Conservation (phyloP, 2,329 filamentous ascomycete species). For the Cadophora sp. region DNA sequence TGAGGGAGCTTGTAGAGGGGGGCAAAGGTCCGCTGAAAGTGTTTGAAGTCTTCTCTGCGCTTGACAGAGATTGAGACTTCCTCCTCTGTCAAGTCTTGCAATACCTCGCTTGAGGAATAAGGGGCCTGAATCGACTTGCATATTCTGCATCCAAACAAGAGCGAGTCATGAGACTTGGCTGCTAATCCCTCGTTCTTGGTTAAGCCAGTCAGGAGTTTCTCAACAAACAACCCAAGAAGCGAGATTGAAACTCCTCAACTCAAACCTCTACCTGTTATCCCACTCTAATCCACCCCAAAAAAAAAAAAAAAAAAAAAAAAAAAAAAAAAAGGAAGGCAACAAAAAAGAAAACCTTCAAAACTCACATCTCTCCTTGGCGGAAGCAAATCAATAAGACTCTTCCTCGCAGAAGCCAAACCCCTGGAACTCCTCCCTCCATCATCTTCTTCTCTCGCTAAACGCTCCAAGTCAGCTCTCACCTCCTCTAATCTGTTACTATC, state of each 20-base stretch:
- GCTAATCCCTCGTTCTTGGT: no score
- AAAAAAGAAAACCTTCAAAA: background rate
- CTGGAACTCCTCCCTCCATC: background rate
- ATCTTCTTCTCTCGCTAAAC: background rate
- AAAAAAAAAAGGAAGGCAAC: no score
- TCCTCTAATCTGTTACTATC: background rate
- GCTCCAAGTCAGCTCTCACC: background rate
- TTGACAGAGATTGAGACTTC: background rate
- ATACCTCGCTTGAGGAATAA: background rate
- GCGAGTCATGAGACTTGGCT: no score
- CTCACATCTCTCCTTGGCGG: conserved; percentile 1
- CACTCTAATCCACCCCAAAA: no score
- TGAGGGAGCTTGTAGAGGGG: no score
- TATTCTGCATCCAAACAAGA: background rate
- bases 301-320: no score
- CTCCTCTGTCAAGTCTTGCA: background rate
- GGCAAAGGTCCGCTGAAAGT: background rate
- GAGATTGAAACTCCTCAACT: background rate
- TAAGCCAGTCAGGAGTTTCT: background rate
- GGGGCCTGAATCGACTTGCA: background rate
- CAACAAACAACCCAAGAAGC: background rate
- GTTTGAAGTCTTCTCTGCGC: no score
- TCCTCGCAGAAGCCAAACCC: background rate
- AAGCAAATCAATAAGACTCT: background rate
- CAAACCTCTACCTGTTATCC: no score